Evolutionary conservation across 2,329 filamentous ascomycete genomes (phyloP), one percentile per base, ranked within the genome.

Genomic region (Thielaviopsis euricoi): DNA sequence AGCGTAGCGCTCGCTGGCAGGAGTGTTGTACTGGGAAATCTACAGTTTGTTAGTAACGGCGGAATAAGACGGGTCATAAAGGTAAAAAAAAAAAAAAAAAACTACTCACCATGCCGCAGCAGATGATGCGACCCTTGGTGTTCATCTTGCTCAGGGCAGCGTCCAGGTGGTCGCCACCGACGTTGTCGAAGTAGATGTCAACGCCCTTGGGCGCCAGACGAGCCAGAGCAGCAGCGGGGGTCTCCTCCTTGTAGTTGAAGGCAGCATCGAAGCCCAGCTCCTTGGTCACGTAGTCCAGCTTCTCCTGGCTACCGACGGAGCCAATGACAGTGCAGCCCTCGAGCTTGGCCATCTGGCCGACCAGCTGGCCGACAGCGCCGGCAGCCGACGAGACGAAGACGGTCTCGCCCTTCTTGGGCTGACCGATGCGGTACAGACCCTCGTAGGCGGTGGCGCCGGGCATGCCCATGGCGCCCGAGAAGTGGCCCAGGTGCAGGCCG

Each of bases 201-300:
- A 94, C 78, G 4, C 87, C 88, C 13, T 89, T 70, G 0, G 87
- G 87, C 0, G 86, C 86, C 19, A 93, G 76, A 59, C 86, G 77
- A 62, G 74, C 70, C 58, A 94, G 75, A 0, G 86, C 87, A 12
- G 84, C 83, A 0, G 71, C 66, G 0, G 87, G 78, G 63, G 77
- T 79, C 73, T 93, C 87, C 63, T 80, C 89, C 78, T 93, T 91
- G 77, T 94, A 94, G 76, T 94, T 93, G 73, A 91, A 93, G 9
- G 83, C 88, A 17, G 63, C 71, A 58, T 79, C 76, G 63, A 75
- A 79, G 9, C 76, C 76, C 1, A 79, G 71, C 65, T 77, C 72
- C 58, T 74, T 70, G 50, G 63, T 66, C 56, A 79, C 69, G 68
- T 82, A 93, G 21, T 86, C 80, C 23, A 89, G 75, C 74, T 95